Evolutionary conservation across 2,329 filamentous ascomycete species (phyloP).

Genomic region (Amphichorda felina): DNA sequence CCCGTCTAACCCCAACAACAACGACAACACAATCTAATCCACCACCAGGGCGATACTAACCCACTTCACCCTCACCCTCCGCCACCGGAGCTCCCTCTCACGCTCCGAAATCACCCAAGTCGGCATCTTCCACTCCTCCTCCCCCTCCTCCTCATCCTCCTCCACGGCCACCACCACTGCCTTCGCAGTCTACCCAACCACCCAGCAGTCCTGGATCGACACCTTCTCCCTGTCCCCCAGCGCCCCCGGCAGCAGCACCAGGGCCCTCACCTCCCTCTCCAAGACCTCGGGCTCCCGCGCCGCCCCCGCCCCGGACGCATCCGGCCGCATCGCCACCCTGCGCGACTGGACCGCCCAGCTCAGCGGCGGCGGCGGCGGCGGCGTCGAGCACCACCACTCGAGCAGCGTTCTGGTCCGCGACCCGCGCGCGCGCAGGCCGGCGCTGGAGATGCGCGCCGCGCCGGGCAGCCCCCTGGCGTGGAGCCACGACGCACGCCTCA

Average conservation of each 20-base stretch:
- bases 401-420: slow-evolving; percentile 19
- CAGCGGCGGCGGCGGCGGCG: slow-evolving; percentile 12
- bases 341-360: slow-evolving; percentile 17
- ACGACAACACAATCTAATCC: too few relatives aligned
- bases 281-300: slow-evolving; percentile 18
- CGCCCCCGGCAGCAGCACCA: slow-evolving; percentile 3
- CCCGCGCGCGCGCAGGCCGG: slow-evolving; percentile 15
- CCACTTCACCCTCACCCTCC: slow-evolving; percentile 11
- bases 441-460: slow-evolving; percentile 16
- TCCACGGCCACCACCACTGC: slow-evolving; percentile 10
- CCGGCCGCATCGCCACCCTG: slow-evolving; percentile 14
- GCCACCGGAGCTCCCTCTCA: slow-evolving; percentile 14
- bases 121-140: slow-evolving; percentile 14
- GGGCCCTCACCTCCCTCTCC: slow-evolving; percentile 13
- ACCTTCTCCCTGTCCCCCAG: slow-evolving; percentile 15
- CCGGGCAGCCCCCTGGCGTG: slow-evolving; percentile 14
- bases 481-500: slow-evolving; percentile 16
- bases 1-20: too few relatives aligned
- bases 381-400: slow-evolving; percentile 17
- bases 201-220: slow-evolving; percentile 22
- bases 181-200: slow-evolving; percentile 17
- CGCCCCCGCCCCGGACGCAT: slow-evolving; percentile 11
- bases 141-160: slow-evolving; percentile 8
- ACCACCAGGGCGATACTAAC: neutral
- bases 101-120: slow-evolving; percentile 19